A percentile compares a stretch with the other conserved stretches of the same genome.
These are phyloP conservation scores for Lonicera japonica DNA, from an alignment of 129 eudicot species.

Conservation along the genomic window DNA sequence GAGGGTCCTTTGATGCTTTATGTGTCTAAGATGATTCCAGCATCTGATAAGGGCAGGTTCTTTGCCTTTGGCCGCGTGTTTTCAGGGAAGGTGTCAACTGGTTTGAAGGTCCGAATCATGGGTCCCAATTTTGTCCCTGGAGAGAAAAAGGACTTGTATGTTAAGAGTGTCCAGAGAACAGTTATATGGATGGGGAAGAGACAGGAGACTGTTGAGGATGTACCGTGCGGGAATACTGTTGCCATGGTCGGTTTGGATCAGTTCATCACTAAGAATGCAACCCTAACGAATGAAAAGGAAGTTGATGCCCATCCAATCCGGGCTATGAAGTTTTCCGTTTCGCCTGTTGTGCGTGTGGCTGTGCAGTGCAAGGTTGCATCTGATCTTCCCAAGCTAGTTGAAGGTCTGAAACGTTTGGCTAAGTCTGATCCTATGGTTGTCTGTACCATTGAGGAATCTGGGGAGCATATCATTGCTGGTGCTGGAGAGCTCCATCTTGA, in stretches of 20 bases:
- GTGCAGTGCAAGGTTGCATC: conserved; percentile 47
- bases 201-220: conserved; percentile 33
- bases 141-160: too few relatives aligned
- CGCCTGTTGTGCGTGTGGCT: conserved; percentile 51
- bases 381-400: conserved; percentile 36
- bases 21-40: conserved; percentile 47
- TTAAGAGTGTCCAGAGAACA: too few relatives aligned
- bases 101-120: conserved; percentile 36
- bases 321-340: conserved; percentile 16
- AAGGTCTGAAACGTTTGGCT: conserved; percentile 29
- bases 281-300: conserved; percentile 39
- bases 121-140: conserved; percentile 33
- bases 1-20: conserved; percentile 63
- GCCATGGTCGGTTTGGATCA: too few relatives aligned
- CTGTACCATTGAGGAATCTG: conserved; percentile 29
- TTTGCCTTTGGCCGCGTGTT: conserved; percentile 37
- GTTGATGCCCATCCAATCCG: too few relatives aligned
- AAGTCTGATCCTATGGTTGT: conserved; percentile 42
- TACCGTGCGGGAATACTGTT: conserved; percentile 37
- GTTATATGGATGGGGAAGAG: too few relatives aligned
- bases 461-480: conserved; percentile 30
- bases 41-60: conserved; percentile 26
- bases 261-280: conserved; percentile 31
- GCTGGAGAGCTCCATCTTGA: conserved; percentile 45
- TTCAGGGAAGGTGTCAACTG: conserved; percentile 23